These are phyloP conservation scores for Aspergillus fumigatus DNA, from an alignment of 2,329 filamentous ascomycete genomes.

Conservation along the genomic window DNA sequence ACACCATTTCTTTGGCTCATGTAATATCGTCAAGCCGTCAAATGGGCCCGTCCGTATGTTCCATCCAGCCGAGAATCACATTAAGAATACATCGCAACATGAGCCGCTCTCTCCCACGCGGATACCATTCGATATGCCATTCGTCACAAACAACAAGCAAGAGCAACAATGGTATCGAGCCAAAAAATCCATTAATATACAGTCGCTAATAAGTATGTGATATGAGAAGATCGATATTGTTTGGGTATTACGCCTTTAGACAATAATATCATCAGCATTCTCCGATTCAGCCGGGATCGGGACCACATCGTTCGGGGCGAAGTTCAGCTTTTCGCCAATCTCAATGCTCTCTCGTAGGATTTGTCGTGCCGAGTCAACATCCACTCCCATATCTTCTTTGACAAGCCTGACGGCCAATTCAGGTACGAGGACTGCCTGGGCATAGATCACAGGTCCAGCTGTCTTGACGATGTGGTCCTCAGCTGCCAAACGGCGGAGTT, in stretches of 20 bases:
- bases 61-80: not conserved
- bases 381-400: constrained; percentile 54
- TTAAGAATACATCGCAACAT: not conserved
- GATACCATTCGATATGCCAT: not conserved
- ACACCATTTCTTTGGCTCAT: not conserved
- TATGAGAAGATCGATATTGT: not conserved
- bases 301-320: constrained; percentile 57
- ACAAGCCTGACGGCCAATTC: constrained; percentile 58
- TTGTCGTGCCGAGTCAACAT: constrained; percentile 43
- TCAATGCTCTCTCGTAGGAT: constrained; percentile 64
- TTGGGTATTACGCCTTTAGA: not conserved
- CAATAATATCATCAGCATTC: not conserved
- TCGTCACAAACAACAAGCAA: not conserved
- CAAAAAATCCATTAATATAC: not conserved
- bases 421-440: constrained; percentile 72
- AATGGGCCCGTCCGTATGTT: not conserved
- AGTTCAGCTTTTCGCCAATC: constrained; percentile 64
- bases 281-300: constrained; percentile 13
- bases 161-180: not conserved
- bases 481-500: constrained; percentile 59
- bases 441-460: constrained; percentile 63
- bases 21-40: not conserved
- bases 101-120: not conserved
- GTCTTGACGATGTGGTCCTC: constrained; percentile 63
- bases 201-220: not conserved